phyloP scores from a whole-genome alignment of 805 yeast species.

The Crinitomyces ghanaensis region DNA sequence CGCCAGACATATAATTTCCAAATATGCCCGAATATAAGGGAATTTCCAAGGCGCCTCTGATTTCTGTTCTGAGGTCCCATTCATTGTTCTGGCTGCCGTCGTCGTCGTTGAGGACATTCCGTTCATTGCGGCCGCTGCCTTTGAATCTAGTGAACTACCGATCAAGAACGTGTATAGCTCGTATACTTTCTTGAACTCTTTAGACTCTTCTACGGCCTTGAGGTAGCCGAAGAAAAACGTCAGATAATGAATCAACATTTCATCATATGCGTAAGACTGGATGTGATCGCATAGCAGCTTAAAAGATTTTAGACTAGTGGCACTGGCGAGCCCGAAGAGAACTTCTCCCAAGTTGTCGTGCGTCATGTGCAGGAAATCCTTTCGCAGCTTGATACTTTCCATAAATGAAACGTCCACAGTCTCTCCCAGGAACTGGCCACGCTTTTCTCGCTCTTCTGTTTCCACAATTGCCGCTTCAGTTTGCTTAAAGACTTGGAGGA shows the following conservation, averaged over 20 bases:
- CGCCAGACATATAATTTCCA: no score
- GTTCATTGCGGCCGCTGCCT: no score
- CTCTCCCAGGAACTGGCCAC: slow-evolving; percentile 40
- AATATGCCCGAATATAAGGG: slow-evolving; percentile 1
- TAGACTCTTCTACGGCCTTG: no score
- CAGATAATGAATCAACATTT: slow-evolving; percentile 43
- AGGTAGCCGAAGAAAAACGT: no score
- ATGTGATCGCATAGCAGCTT: no score
- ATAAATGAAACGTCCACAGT: slow-evolving; percentile 33
- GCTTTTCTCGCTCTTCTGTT: slow-evolving; percentile 40
- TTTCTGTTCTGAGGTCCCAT: no score
- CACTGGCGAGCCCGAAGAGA: slow-evolving; percentile 42
- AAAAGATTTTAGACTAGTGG: no score
- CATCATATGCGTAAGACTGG: slow-evolving; percentile 44
- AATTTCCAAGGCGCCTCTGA: background rate
- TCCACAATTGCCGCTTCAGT: slow-evolving; percentile 47
- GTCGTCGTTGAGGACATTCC: no score
- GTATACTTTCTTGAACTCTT: no score
- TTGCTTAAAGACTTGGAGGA: slow-evolving; percentile 44
- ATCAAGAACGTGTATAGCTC: no score
- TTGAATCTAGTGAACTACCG: no score
- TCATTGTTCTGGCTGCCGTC: no score
- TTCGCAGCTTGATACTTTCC: slow-evolving; percentile 43
- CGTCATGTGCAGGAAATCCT: slow-evolving; percentile 49
- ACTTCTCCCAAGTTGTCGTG: slow-evolving; percentile 67